A percentile compares a stretch with the other conserved stretches of the same genome.
phyloP scores from a whole-genome alignment of 495 filamentous ascomycete genomes.

The Aspergillus cavernicola region DNA sequence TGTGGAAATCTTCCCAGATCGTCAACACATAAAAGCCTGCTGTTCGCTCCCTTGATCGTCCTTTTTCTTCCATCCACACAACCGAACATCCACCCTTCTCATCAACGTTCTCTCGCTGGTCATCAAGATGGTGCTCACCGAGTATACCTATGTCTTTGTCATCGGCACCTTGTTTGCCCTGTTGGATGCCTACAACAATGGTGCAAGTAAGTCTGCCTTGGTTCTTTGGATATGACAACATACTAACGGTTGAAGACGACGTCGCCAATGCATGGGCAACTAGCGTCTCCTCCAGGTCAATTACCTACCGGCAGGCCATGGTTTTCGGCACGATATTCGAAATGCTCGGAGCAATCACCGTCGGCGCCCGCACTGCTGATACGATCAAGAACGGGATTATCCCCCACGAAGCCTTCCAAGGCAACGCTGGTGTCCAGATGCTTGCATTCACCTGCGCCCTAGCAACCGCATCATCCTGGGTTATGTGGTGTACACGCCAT shows the following conservation, averaged over 20 bases:
- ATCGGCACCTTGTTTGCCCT: constrained; percentile 74
- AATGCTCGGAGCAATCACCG: constrained; percentile 54
- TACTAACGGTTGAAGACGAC: constrained; percentile 48
- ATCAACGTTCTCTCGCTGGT: neutral
- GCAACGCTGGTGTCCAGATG: constrained; percentile 56
- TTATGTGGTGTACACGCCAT: constrained; percentile 61
- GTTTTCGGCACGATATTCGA: constrained; percentile 63
- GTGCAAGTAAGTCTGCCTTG: constrained; percentile 52
- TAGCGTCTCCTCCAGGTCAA: constrained; percentile 64
- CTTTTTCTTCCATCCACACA: neutral
- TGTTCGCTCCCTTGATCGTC: neutral
- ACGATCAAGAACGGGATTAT: constrained; percentile 62
- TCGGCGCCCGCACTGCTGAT: constrained; percentile 56
- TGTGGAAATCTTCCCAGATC: neutral
- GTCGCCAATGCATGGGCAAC: constrained; percentile 75
- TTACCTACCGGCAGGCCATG: constrained; percentile 65
- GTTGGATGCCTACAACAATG: constrained; percentile 69
- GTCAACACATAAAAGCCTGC: neutral
- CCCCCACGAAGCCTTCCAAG: constrained; percentile 42
- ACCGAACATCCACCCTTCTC: neutral
- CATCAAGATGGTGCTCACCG: constrained; percentile 48
- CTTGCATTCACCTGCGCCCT: constrained; percentile 57
- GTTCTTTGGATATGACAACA: too few species aligned
- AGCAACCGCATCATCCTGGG: constrained; percentile 50
- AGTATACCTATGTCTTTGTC: constrained; percentile 69